Conservation (phyloP, 148 eudicot species). For the Camellia lanceoleosa region DNA sequence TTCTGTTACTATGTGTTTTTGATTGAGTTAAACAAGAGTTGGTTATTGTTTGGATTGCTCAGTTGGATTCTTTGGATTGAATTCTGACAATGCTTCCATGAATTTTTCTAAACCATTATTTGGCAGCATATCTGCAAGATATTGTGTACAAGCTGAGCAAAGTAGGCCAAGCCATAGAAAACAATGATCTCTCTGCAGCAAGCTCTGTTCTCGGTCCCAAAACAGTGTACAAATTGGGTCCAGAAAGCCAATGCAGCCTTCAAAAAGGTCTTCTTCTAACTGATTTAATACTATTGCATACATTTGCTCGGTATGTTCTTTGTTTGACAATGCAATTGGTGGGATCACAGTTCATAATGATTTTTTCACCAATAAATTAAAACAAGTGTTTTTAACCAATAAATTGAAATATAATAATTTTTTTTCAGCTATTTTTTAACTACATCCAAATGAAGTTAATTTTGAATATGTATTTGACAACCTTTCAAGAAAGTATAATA, state of each 20-base stretch:
- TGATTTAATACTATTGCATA: neutral
- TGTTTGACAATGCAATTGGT: no score
- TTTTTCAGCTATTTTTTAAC: no score
- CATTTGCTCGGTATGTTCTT: neutral
- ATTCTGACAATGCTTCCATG: neutral
- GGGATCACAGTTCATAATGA: no score
- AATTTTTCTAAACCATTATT: neutral
- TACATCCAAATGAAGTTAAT: no score
- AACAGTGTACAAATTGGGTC: conserved; percentile 75
- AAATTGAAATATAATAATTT: no score
- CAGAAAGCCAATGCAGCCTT: conserved; percentile 70
- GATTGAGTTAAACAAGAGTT: no score
- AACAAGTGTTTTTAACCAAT: no score
- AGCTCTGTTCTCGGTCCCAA: conserved; percentile 71
- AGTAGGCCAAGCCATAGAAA: conserved; percentile 96
- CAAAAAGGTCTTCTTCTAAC: conserved; percentile 54
- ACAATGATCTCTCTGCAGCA: conserved; percentile 76
- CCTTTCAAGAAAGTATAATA: no score
- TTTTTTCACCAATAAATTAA: no score
- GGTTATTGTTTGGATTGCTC: no score
- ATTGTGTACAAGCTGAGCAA: conserved; percentile 74
- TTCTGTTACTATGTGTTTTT: no score
- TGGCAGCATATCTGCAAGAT: conserved; percentile 81
- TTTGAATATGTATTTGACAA: no score
- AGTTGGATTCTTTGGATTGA: neutral